These are phyloP conservation scores for Microsporum canis DNA, from an alignment of 2,329 filamentous ascomycete genomes.

Conservation along the genomic window DNA sequence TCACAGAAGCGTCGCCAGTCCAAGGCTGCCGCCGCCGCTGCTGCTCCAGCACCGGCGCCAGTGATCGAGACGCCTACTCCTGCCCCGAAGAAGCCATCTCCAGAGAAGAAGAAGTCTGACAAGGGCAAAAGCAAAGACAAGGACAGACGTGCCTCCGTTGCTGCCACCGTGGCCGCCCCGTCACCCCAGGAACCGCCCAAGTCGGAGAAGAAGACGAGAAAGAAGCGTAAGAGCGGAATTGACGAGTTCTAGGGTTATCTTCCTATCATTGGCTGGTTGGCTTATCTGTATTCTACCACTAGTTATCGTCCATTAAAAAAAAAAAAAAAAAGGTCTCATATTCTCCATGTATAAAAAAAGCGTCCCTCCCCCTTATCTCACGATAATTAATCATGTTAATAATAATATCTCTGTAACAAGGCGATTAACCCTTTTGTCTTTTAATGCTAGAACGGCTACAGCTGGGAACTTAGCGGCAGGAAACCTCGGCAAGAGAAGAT, in stretches of 20 bases:
- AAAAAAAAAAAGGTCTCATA: too few relatives aligned
- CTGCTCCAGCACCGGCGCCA: slow-evolving; percentile 22
- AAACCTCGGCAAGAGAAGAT: background rate
- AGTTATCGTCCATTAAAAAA: too few relatives aligned
- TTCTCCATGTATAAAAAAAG: too few relatives aligned
- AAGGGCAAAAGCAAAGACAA: slow-evolving; percentile 25
- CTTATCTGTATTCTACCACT: background rate
- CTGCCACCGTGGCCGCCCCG: slow-evolving; percentile 11
- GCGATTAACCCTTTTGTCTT: too few relatives aligned
- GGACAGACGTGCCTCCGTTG: slow-evolving; percentile 8
- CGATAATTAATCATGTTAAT: too few relatives aligned
- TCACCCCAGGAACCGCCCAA: slow-evolving; percentile 26
- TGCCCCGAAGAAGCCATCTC: slow-evolving; percentile 28
- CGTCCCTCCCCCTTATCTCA: too few relatives aligned
- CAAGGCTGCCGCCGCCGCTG: slow-evolving; percentile 16
- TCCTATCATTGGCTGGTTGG: background rate
- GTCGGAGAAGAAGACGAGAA: slow-evolving; percentile 25
- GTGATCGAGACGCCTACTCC: slow-evolving; percentile 13
- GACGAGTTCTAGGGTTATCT: slow-evolving; percentile 6
- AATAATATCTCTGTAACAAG: background rate
- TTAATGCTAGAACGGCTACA: background rate
- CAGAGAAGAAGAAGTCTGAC: slow-evolving; percentile 25
- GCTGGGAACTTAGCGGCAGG: background rate
- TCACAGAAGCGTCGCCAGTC: slow-evolving; percentile 33
- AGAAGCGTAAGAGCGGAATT: slow-evolving; percentile 31